Evolutionary conservation across 768 basidiomycete species (phyloP).

Genomic region (Collybia nuda): DNA sequence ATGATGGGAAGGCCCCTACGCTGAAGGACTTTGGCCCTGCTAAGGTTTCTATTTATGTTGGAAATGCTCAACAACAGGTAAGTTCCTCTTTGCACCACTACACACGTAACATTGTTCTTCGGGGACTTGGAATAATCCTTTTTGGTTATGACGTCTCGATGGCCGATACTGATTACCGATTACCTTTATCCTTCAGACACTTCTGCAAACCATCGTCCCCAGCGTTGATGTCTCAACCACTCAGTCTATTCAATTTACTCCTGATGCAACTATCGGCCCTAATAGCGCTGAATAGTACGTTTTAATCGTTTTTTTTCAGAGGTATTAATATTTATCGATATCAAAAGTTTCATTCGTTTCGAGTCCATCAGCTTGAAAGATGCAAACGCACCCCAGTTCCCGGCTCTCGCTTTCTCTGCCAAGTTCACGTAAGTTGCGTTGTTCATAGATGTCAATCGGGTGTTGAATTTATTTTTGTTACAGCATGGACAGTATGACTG

Average conservation of each 20-base stretch:
- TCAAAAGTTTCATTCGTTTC: slow-evolving; percentile 72
- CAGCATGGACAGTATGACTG: slow-evolving; percentile 71
- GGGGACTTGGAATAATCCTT: neutral
- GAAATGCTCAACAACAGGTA: slow-evolving; percentile 65
- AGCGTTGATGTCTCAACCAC: slow-evolving; percentile 53
- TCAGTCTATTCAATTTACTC: slow-evolving; percentile 48
- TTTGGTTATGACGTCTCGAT: too few relatives aligned
- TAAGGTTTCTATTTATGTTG: slow-evolving; percentile 60
- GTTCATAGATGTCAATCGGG: neutral
- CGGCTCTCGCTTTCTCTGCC: slow-evolving; percentile 74
- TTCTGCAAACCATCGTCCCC: slow-evolving; percentile 48
- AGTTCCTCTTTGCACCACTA: slow-evolving; percentile 7
- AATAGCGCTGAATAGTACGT: slow-evolving; percentile 56
- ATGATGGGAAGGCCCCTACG: slow-evolving; percentile 45
- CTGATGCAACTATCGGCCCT: slow-evolving; percentile 52
- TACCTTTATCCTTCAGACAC: slow-evolving; percentile 35
- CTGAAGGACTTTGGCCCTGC: slow-evolving; percentile 52
- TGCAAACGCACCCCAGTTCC: slow-evolving; percentile 48
- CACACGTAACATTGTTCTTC: neutral
- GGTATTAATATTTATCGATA: neutral
- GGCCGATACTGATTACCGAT: neutral
- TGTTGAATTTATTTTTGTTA: slow-evolving; percentile 1
- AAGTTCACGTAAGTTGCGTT: slow-evolving; percentile 61
- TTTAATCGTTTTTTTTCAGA: neutral
- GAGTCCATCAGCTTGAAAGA: slow-evolving; percentile 60